Base-by-base conservation (phyloP, 139 green algal species). In the Tetradesmus lagerheimii region DNA sequence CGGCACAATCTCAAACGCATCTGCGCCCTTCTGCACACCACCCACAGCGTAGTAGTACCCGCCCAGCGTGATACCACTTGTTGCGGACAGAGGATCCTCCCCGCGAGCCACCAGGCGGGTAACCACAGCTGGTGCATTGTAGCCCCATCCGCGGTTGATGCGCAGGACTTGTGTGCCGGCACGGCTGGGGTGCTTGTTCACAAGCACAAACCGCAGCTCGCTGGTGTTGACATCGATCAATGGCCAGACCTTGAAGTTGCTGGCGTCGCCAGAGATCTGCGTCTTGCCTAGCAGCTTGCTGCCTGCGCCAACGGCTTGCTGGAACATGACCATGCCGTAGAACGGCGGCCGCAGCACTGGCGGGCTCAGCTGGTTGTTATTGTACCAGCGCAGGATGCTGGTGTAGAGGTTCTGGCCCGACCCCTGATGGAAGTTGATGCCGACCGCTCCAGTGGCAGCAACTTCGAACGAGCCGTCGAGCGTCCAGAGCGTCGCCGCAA, bases 371-470 rank as follows among this genome's bases (percentile, higher is more conserved):
- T 47, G 20, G 31, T 45, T 62, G 37, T 88, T 71, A 9, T 83
- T 25, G 53, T 85, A 83, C 88, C 80, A 89, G 23, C 88, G 64
- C 38, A 91, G 12, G 25, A 91, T 83, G 27, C 31, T 37, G 18
- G 80, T 88, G 66, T 91, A 91, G n/a, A 91, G 88, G 88, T 91
- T 91, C 45, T 91, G 88, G 5, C 88, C 88, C 23, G 88, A 62
- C 11, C 88, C 88, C 66, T 91, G 88, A 39, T 91, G 88, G 62
- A 91, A 35, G 66, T 91, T 91, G n/a, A 91, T 53, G 18, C 88
- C 88, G 12, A 83, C 67, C 35, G 80, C 64, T 16, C 88, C 88
- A 16, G 88, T 77, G 9, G 80, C 64, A 43, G 88, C 88, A 25
- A 91, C 88, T 35, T 91, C 88, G 45, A 91, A 88, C 18, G n/a